A percentile compares a stretch with the other conserved stretches of the same genome.
These are phyloP conservation scores for Nasturtium officinale DNA, from an alignment of 345 rosid genomes.

Conservation along the genomic window DNA sequence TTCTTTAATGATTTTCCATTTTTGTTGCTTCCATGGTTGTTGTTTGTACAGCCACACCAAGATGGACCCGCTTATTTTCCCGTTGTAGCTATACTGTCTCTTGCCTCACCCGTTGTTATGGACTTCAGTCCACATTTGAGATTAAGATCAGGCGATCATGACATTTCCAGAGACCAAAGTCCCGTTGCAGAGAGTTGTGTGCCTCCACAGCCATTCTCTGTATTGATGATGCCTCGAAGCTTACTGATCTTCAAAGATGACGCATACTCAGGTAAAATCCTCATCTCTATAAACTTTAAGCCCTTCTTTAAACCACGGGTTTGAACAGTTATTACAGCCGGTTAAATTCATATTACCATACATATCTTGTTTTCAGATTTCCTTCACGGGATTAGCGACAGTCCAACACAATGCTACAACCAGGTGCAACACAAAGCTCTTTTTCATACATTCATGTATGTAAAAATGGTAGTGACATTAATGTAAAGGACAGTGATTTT, in stretches of 20 bases:
- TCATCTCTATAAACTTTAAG: background rate
- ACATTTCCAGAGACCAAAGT: constrained; percentile 25
- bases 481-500: constrained; percentile 3
- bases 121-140: constrained; percentile 79
- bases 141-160: constrained; percentile 41
- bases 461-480: constrained; percentile 5
- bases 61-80: constrained; percentile 96
- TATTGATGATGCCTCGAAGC: constrained; percentile 77
- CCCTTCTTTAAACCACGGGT: background rate
- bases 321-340: background rate
- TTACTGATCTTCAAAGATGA: constrained; percentile 83
- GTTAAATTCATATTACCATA: background rate
- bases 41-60: constrained; percentile 73
- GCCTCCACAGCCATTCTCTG: constrained; percentile 56
- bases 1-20: background rate
- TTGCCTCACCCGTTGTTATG: constrained; percentile 83
- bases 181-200: constrained; percentile 31
- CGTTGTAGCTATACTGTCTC: constrained; percentile 86
- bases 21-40: constrained; percentile 30
- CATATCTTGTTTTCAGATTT: constrained; percentile 55
- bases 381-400: constrained; percentile 76
- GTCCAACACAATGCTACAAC: constrained; percentile 49
- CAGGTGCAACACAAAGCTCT: constrained; percentile 47
- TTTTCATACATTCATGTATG: background rate
- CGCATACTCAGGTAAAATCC: constrained; percentile 60